Conservation (phyloP, 208 protist species). For the Willaertia magna region DNA sequence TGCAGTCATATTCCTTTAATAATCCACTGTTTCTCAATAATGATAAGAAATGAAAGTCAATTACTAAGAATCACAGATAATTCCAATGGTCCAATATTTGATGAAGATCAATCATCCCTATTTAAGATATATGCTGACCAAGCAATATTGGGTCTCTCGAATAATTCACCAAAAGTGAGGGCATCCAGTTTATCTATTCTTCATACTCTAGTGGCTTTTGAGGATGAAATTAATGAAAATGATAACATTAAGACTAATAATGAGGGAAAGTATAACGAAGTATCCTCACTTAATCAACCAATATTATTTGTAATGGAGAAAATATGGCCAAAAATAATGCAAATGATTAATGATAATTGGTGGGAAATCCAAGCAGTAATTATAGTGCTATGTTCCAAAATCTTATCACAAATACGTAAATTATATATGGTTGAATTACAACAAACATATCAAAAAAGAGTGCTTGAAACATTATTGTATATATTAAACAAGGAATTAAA, state of each 20-base stretch:
- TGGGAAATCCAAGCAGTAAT: slow-evolving; percentile 2
- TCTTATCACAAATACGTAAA: not conserved
- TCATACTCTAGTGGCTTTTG: not conserved
- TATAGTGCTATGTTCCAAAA: not conserved
- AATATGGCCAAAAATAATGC: not conserved
- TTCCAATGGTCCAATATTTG: not conserved
- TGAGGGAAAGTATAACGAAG: not conserved
- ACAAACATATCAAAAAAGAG: not conserved
- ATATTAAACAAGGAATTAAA: not conserved
- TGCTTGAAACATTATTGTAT: not conserved
- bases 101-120: not conserved
- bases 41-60: not conserved
- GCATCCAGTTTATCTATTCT: not conserved
- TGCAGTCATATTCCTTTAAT: not conserved
- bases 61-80: not conserved
- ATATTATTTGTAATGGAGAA: not conserved
- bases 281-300: not conserved
- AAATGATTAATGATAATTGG: not conserved
- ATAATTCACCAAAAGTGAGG: not conserved
- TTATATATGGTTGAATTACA: not conserved
- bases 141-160: not conserved
- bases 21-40: not conserved
- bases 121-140: not conserved
- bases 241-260: not conserved
- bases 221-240: not conserved